Evolutionary conservation across 2,329 filamentous ascomycete genomes (phyloP).

Genomic region (Magnaporthiopsis poae): DNA sequence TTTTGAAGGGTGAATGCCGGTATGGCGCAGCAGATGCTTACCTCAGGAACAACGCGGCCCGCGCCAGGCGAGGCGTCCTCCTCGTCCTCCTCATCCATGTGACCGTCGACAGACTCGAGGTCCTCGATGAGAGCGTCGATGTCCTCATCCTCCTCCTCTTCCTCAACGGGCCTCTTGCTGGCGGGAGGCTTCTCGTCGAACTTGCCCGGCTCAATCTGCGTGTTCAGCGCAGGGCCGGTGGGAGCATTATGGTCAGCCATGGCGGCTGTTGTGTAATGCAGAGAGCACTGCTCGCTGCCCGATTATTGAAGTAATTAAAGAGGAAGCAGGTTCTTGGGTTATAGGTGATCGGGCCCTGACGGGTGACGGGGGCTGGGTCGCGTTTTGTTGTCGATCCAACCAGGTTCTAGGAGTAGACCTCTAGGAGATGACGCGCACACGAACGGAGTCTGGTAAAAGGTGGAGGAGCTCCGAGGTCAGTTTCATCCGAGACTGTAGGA

Average conservation of each 20-base stretch:
- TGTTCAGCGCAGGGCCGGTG: constrained; percentile 49
- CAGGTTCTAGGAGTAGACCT: not conserved
- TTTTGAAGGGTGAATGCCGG: not conserved
- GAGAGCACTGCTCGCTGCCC: constrained; percentile 19
- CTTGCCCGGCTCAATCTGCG: constrained; percentile 53
- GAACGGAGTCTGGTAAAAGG: constrained; percentile 4
- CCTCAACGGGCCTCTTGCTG: constrained; percentile 38
- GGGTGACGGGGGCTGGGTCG: not conserved
- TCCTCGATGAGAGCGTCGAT: constrained; percentile 82
- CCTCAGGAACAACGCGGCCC: constrained; percentile 55
- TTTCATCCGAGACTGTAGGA: not conserved
- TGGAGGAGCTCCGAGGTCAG: not conserved
- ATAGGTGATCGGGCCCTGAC: not conserved
- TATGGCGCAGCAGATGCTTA: constrained; percentile 28
- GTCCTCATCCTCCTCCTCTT: constrained; percentile 70
- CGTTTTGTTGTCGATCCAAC: not conserved
- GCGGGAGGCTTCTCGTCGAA: constrained; percentile 53
- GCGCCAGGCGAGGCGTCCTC: constrained; percentile 37
- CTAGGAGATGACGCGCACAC: constrained; percentile 5
- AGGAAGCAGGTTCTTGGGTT: constrained; percentile 1
- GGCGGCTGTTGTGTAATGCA: constrained; percentile 19
- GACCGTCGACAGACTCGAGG: constrained; percentile 71
- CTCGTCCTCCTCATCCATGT: constrained; percentile 50
- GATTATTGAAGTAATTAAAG: constrained; percentile 10
- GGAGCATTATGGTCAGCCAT: constrained; percentile 48